Base-by-base conservation (phyloP, 768 basidiomycete species). In the Amanita rubescens region DNA sequence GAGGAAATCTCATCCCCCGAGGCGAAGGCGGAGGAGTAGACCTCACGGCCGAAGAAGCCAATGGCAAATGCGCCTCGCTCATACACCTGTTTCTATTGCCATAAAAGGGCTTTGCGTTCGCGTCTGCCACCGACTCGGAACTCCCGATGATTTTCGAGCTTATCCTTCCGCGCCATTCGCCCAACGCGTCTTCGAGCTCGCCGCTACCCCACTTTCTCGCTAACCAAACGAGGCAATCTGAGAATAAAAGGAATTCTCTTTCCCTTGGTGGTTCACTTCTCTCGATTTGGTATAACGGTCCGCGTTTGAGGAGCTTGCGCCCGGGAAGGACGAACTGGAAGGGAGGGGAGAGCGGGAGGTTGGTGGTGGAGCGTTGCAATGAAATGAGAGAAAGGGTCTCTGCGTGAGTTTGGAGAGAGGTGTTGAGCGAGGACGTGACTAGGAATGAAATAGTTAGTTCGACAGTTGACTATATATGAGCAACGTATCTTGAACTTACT, bases 341-440 rank as follows among this genome's bases (percentile, higher is more conserved):
- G 1, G 90, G 44, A n/a, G 44, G 44, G 5, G 44, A 45, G 24
- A n/a, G 15, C 12, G 44, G 88, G 7, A 95, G 77, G 58, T 82
- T 82, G 0, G 79, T 73, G 1, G 92, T 91, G 15, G 81, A 75
- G 11, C 84, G 81, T 60, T 96, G 94, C 1, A 95, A 72, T 1
- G 90, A 79, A 42, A 95, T 75, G 24, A 94, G 73, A 5, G 79
- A 65, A 35, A 93, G 78, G 0, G 85, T 90, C 64, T 87, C 81
- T 0, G 87, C 78, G 65, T 94, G 90, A 0, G 80, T 80, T 49
- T 84, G 82, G 25, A 94, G 76, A 6, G 90, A 88, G 2, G 84
- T 79, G 62, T 94, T 88, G 41, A 94, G 75, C 11, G 87, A 85
- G 10, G 70, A 64, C 0, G 88, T 92, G 53, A 93, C 91, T 94